These are phyloP conservation scores for Rubroboletus satanas DNA, from an alignment of 768 basidiomycete species.

Conservation along the genomic window DNA sequence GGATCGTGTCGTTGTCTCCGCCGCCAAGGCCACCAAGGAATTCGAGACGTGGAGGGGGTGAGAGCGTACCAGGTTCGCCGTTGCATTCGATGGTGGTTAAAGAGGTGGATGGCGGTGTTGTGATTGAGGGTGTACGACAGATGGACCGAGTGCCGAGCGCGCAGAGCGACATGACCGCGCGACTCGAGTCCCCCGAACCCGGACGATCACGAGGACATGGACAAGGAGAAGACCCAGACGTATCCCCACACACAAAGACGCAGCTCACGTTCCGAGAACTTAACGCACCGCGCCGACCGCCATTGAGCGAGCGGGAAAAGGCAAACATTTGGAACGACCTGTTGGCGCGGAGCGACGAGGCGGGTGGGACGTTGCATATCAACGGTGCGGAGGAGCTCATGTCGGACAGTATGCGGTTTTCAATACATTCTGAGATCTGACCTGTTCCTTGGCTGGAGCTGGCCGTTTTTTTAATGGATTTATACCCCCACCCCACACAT, in stretches of 20 bases:
- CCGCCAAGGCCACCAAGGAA: constrained; percentile 24
- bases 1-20: constrained; percentile 26
- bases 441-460: not conserved
- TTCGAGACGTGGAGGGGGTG: constrained; percentile 11
- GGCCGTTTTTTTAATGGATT: not conserved
- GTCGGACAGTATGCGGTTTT: constrained; percentile 42
- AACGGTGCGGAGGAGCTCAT: constrained; percentile 34
- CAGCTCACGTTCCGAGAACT: constrained; percentile 50
- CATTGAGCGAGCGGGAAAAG: constrained; percentile 67
- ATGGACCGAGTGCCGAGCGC: constrained; percentile 23
- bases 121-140: constrained; percentile 1
- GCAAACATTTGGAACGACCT: constrained; percentile 67
- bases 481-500: too few species aligned
- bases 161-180: constrained; percentile 33
- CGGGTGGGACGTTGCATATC: constrained; percentile 72
- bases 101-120: not conserved
- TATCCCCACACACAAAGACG: constrained; percentile 21
- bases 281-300: constrained; percentile 31
- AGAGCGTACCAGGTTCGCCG: constrained; percentile 5
- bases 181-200: constrained; percentile 5
- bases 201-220: not conserved
- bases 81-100: constrained; percentile 6
- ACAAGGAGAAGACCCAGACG: constrained; percentile 2
- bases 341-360: constrained; percentile 58
- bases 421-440: constrained; percentile 25